Conservation (phyloP, 228 moss, liverwort and hornwort species). For the Sphagnum fallax region DNA sequence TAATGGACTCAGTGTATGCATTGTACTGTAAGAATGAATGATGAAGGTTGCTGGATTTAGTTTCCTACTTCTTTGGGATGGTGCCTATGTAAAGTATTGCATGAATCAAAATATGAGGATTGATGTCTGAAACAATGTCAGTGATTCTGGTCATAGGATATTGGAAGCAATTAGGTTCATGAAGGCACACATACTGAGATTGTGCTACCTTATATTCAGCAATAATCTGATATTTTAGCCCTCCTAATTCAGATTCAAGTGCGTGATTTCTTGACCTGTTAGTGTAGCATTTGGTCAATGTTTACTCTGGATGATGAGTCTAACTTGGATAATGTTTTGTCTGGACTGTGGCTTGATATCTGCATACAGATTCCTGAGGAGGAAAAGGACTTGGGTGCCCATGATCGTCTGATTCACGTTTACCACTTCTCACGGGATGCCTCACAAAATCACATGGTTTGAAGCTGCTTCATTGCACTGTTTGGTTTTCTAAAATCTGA, state of each 20-base stretch:
- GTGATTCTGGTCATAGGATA: no score
- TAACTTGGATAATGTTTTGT: neutral
- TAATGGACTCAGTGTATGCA: neutral
- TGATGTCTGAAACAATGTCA: no score
- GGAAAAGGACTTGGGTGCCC: slow-evolving; percentile 87
- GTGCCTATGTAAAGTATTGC: neutral
- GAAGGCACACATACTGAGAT: no score
- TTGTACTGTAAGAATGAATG: neutral
- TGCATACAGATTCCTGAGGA: slow-evolving; percentile 79
- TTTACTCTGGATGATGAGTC: no score
- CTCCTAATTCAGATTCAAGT: neutral
- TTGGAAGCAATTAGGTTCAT: no score
- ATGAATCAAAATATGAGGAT: neutral
- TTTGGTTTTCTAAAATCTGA: neutral
- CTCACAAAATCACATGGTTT: slow-evolving; percentile 93
- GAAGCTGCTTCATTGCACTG: neutral
- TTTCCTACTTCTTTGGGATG: no score
- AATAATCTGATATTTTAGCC: neutral
- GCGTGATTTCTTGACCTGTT: neutral
- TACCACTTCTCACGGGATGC: slow-evolving; percentile 98
- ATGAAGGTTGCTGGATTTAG: no score
- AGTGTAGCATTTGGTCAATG: neutral
- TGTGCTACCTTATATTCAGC: neutral
- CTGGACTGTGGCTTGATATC: neutral
- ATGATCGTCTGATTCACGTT: slow-evolving; percentile 96